Base-by-base conservation (phyloP, 1,139 yeast genomes). In the Candida sp. region DNA sequence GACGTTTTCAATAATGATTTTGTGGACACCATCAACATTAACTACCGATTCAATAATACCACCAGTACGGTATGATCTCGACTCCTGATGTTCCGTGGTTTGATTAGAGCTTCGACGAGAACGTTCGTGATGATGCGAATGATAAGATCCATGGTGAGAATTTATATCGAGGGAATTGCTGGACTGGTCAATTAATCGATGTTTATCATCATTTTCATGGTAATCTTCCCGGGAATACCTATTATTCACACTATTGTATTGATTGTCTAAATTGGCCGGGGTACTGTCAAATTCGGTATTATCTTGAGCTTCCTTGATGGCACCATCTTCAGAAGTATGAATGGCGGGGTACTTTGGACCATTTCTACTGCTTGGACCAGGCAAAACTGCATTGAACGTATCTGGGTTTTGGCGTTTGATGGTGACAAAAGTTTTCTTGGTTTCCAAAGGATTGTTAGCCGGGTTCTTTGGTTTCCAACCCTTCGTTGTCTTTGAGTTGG, bases 31-130 rank as follows among this genome's bases (percentile, higher is more conserved):
- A 54, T 84, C 83, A 22, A 87, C 87, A 44, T 85, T 87, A 33
- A 89, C 81, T n/a, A 89, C 84, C 36, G 87, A 82, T 63, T 90
- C 97, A 47, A 87, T 79, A 45, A 89, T 84, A 3, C 95, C 93
- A 36, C 89, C 87, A 4, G 86, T 76, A 39, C 77, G 58, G 51
- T 73, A 73, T 5, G 70, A 62, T 40, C 76, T 55, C 6, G 69
- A 52, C 48, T 71, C 75, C 43, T 59, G 66, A 45, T 54, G 57
- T 47, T 69, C 74, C 9, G 54, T 37, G 22, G 43, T 25, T 8
- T 33, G 22, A 15, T 23, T 23, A 21, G 33, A 30, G 11, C 33
- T 30, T 30, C 19, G 33, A 30, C 19, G 33, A 5, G 33, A 30
- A 30, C 9, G 29, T n/a, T n/a, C n/a, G 9, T 25, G 9, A 6